Percentiles rank a stretch among this genome's conserved stretches.
Evolutionary conservation across 192 early-diverging fungal species (phyloP).

Genomic region (Dissophora ornata): DNA sequence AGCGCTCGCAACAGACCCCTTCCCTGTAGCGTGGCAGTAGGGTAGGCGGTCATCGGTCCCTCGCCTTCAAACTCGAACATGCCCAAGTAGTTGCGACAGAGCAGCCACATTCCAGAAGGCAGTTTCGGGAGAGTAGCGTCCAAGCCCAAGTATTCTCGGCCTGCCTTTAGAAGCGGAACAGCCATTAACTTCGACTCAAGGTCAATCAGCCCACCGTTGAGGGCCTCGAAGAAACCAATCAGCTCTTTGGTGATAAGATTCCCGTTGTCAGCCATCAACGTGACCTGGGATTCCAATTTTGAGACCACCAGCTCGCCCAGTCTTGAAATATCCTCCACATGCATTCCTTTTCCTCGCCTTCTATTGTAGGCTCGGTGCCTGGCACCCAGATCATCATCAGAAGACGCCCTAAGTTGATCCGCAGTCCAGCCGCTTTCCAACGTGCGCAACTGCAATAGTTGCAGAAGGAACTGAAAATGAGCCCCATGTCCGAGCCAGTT

Average conservation of each 20-base stretch:
- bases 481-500: not conserved
- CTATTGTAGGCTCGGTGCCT: not conserved
- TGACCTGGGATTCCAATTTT: not conserved
- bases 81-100: conserved; percentile 7
- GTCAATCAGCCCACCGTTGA: not conserved
- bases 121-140: not conserved
- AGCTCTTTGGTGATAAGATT: not conserved
- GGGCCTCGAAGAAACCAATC: not conserved
- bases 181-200: conserved; percentile 17
- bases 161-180: conserved; percentile 5
- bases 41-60: not conserved
- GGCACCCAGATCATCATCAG: not conserved
- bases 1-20: not conserved
- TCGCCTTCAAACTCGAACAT: not conserved
- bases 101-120: conserved; percentile 1
- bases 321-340: conserved; percentile 14
- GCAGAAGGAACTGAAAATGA: conserved; percentile 13
- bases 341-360: not conserved
- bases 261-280: not conserved
- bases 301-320: conserved; percentile 16
- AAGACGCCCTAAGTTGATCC: not conserved
- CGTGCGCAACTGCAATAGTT: conserved; percentile 12
- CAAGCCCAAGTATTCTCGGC: conserved; percentile 2
- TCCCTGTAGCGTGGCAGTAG: no score
- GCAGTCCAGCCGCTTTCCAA: not conserved